Base-by-base conservation (phyloP, 2,329 filamentous ascomycete genomes). In the Colletotrichum sp. region DNA sequence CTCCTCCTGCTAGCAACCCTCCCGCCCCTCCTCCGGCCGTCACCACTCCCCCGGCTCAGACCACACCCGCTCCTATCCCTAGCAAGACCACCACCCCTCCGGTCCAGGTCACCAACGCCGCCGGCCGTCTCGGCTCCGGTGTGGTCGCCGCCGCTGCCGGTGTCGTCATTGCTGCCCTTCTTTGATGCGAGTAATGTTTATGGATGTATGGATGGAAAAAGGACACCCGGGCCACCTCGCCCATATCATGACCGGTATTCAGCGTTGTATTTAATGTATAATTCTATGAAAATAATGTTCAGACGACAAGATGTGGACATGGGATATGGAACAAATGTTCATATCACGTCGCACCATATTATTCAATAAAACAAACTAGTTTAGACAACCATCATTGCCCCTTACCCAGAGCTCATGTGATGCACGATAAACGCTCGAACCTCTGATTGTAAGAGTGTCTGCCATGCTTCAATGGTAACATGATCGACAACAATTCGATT, bases 121-220 rank as follows among this genome's bases (percentile, higher is more conserved):
- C 76, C 25, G 25, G 30, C 39, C 74, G 66, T 8, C 57, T 74
- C 11, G 55, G 70, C 22, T 69, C 74, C 29, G 66, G 74, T 16
- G 55, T 77, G 5, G 29, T 68, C 13, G 69, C 69, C n/a, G 76
- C 69, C 8, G 74, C 74, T 22, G 76, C 66, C 19, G 74, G 74
- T 71, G 25, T 74, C 11, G 19, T 77, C 8, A 36, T 77, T 44
- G 70, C 44, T 34, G 76, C 73, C 44, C 74, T 77, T 12, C 62
- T 77, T 11, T 77, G 55, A 55, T n/a, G 8, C 3, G 32, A 7
- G 62, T 32, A 27, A 44, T 61, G 2, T 39, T 59, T 59, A 27
- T 29, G 39, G 65, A 34, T 57, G 65, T 44, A 36, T 55, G 36
- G 36, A 69, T 29, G 39, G 39, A 44, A 44, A 39, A 59, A 8